phyloP scores from a whole-genome alignment of 1,284 basidiomycete genomes.

The Ceratobasidium theobromae region DNA sequence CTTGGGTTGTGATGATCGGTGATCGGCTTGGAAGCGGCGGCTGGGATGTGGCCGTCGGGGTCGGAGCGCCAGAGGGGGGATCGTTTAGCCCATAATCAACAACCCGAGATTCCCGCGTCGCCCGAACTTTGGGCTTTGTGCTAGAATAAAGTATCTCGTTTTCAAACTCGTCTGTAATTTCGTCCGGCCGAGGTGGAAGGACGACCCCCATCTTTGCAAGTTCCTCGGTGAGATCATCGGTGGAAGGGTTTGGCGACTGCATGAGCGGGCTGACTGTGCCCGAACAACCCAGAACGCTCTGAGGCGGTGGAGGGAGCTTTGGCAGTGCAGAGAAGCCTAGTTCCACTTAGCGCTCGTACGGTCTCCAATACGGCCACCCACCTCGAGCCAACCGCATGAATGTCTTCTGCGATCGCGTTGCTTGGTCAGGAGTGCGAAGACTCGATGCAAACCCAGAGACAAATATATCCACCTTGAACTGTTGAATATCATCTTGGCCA shows the following conservation, averaged over 20 bases:
- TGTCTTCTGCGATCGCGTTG: constrained; percentile 70
- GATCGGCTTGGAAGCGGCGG: constrained; percentile 30
- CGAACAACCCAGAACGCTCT: constrained; percentile 37
- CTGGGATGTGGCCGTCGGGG: constrained; percentile 38
- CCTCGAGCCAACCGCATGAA: constrained; percentile 77
- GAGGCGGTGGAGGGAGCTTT: constrained; percentile 49
- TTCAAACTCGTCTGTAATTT: constrained; percentile 62
- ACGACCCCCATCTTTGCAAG: constrained; percentile 21
- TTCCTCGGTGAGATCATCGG: constrained; percentile 27
- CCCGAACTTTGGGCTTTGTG: constrained; percentile 42
- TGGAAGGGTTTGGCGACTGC: constrained; percentile 21
- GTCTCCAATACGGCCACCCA: constrained; percentile 42
- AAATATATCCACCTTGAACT: constrained; percentile 69
- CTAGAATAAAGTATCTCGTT: constrained; percentile 51
- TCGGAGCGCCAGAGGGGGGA: constrained; percentile 31
- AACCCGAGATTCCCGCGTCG: constrained; percentile 38
- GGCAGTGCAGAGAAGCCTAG: constrained; percentile 66
- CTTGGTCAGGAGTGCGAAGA: constrained; percentile 59
- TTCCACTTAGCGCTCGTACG: background rate
- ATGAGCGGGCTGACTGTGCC: constrained; percentile 40
- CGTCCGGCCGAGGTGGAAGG: constrained; percentile 60
- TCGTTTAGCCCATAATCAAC: constrained; percentile 19
- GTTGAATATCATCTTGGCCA: constrained; percentile 18
- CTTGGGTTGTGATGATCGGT: background rate
- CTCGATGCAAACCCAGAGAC: constrained; percentile 74